These are phyloP conservation scores for Saccharomycopsis hybrid DNA, from an alignment of 1,139 yeast genomes.

Conservation along the genomic window DNA sequence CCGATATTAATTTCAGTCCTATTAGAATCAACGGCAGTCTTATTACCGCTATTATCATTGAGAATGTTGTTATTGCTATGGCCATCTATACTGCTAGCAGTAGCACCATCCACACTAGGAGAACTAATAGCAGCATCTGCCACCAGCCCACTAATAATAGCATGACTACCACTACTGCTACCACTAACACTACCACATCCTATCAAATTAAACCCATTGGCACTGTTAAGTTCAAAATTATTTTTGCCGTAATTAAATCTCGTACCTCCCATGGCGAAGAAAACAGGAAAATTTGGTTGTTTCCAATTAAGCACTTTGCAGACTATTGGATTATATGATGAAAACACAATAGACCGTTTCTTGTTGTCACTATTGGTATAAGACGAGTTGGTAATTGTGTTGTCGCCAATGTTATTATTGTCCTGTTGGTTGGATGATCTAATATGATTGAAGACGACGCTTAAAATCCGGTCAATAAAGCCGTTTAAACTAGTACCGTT, in stretches of 20 bases:
- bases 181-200: too few species aligned
- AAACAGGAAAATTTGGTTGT: constrained; percentile 95
- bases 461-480: constrained; percentile 69
- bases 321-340: constrained; percentile 80
- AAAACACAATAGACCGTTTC: constrained; percentile 65
- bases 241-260: constrained; percentile 33
- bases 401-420: constrained; percentile 33
- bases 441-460: constrained; percentile 73
- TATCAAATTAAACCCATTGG: constrained; percentile 32
- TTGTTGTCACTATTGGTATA: constrained; percentile 18
- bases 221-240: constrained; percentile 31
- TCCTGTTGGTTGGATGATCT: constrained; percentile 31
- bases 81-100: background rate
- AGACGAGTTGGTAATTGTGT: constrained; percentile 25
- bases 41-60: too few species aligned
- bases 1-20: too few species aligned
- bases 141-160: too few species aligned
- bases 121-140: background rate
- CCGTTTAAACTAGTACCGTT: constrained; percentile 45
- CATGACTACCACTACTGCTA: background rate
- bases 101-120: too few species aligned
- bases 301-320: constrained; percentile 96
- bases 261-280: constrained; percentile 71
- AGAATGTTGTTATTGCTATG: background rate
- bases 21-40: too few species aligned